Base-by-base conservation (phyloP, 192 early-diverging fungal genomes). In the Coemansia javaensis region DNA sequence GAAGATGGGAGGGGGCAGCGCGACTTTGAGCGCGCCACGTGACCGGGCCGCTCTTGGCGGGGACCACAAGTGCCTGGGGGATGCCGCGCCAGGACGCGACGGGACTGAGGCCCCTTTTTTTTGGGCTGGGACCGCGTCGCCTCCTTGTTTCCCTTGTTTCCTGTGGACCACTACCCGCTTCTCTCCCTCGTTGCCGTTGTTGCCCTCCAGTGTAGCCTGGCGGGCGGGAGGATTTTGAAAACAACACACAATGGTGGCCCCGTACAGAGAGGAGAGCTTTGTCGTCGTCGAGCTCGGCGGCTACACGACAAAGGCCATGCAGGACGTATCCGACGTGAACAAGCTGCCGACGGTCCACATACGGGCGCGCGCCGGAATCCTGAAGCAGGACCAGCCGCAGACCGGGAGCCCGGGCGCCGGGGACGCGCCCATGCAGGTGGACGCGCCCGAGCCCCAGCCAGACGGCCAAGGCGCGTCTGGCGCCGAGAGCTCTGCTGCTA, bases 201-300 rank as follows among this genome's bases (percentile, higher is more conserved):
- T 40, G 15, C 16, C 21, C 8, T 30, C 16, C n/a, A n/a, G n/a
- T n/a, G n/a, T n/a, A n/a, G n/a, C n/a, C n/a, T n/a, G n/a, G n/a
- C n/a, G n/a, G n/a, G n/a, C n/a, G n/a, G n/a, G n/a, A n/a, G n/a
- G n/a, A n/a, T n/a, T n/a, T n/a, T n/a, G n/a, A n/a, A n/a, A n/a
- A n/a, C n/a, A n/a, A n/a, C n/a, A n/a, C n/a, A n/a, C n/a, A n/a
- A 67, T 67, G 63, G 70, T 52, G 21, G 41, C 63, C 40, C 40
- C 47, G 17, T 53, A 83, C 44, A 72, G 68, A 38, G 92, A 94
- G 61, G 84, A 84, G 36, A 88, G 81, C 58, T 87, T 86, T 62
- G 77, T 97, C 20, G 86, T 94, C 13, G 83, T 97, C 46, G 89
- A 94, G 74, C 78, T 86, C 22, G 92, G 94, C 37, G 86, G 86